Percentiles rank a stretch among this genome's conserved stretches.
These are phyloP conservation scores for Aureobasidium sp. DNA, from an alignment of 2,329 filamentous ascomycete genomes.

Conservation along the genomic window DNA sequence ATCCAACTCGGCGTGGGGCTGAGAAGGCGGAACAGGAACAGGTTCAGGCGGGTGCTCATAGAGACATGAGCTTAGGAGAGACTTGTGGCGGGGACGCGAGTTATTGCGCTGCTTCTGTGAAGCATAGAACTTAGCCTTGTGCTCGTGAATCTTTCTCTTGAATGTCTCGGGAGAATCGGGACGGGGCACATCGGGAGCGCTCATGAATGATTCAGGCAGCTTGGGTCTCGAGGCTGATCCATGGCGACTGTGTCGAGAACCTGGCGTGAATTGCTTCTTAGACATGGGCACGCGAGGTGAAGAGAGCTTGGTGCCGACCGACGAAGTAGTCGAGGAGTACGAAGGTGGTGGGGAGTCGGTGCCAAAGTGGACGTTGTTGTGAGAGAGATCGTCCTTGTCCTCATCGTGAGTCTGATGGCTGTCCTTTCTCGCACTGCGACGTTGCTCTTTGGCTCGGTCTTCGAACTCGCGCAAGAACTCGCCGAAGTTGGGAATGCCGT, in stretches of 20 bases:
- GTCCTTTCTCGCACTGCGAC: neutral
- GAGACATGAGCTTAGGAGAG: neutral
- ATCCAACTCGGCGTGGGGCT: neutral
- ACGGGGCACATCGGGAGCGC: neutral
- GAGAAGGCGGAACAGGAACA: neutral
- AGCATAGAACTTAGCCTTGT: conserved; percentile 4
- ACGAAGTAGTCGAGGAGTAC: neutral
- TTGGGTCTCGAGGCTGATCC: neutral
- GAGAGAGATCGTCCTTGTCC: neutral
- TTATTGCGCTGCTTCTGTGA: conserved; percentile 1
- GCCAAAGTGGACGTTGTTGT: conserved; percentile 7
- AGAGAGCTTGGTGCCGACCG: neutral
- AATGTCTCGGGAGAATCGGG: conserved; percentile 6
- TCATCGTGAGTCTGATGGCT: neutral
- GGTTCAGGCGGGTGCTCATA: neutral
- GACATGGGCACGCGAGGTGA: neutral
- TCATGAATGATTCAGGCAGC: neutral
- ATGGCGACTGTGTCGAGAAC: neutral
- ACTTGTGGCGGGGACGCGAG: conserved; percentile 1
- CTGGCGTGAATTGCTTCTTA: conserved; percentile 3
- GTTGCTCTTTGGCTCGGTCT: neutral
- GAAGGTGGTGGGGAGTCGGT: neutral
- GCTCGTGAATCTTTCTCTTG: neutral
- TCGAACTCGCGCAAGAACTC: neutral
- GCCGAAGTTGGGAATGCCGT: conserved; percentile 1